Conservation (phyloP, 768 basidiomycete genomes). For the Lanmaoa pseudosensibilis region DNA sequence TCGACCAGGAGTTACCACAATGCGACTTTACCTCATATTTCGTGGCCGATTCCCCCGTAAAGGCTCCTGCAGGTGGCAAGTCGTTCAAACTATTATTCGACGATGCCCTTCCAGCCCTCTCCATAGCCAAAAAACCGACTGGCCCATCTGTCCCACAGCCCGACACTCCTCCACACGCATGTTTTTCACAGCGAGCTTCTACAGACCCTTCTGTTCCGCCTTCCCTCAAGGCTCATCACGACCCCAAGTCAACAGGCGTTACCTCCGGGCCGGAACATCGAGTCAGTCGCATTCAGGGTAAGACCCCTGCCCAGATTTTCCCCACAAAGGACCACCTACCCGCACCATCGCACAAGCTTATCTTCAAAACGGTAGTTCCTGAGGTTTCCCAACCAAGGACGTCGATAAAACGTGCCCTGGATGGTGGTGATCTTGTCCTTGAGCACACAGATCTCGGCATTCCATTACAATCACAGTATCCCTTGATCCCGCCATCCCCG, state of each 20-base stretch:
- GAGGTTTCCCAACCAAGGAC: conserved; percentile 20
- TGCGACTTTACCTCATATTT: conserved; percentile 45
- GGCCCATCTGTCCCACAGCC: neutral
- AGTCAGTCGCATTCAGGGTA: conserved; percentile 3
- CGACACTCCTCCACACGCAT: neutral
- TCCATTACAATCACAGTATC: conserved; percentile 21
- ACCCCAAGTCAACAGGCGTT: conserved; percentile 2
- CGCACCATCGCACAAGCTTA: neutral
- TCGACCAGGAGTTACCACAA: conserved; percentile 32
- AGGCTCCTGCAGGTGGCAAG: conserved; percentile 54
- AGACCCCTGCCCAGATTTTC: conserved; percentile 11
- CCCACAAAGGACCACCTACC: conserved; percentile 5
- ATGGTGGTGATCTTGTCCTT: conserved; percentile 29
- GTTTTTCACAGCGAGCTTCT: neutral
- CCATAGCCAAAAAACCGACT: conserved; percentile 17
- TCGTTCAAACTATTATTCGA: conserved; percentile 71
- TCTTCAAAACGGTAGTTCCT: neutral
- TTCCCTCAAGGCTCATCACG: neutral
- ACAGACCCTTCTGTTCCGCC: neutral
- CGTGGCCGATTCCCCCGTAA: conserved; percentile 72
- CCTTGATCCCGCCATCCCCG: conserved; percentile 70
- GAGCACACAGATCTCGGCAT: conserved; percentile 3
- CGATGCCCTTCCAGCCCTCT: conserved; percentile 37
- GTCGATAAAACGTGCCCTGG: conserved; percentile 47
- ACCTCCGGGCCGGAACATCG: neutral